A percentile compares a stretch with the other conserved stretches of the same genome.
Evolutionary conservation across 306 rosid genomes (phyloP).

Genomic region (Quercus alba): DNA sequence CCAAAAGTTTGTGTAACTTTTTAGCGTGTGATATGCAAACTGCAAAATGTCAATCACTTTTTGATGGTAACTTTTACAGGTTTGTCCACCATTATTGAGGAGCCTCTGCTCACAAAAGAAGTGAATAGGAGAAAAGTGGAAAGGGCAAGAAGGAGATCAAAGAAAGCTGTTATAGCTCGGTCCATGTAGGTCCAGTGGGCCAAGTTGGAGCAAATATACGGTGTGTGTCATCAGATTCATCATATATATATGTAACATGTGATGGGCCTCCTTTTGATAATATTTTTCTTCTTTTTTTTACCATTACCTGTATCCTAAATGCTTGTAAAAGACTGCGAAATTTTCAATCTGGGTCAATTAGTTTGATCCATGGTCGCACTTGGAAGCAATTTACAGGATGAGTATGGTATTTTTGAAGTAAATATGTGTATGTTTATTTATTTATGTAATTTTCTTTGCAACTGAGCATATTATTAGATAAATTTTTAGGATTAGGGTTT

Average conservation of each 20-base stretch:
- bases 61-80: conserved; percentile 41
- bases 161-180: conserved; percentile 19
- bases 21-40: conserved; percentile 1
- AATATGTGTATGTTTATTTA: no score
- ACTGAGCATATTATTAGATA: no score
- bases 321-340: not conserved
- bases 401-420: no score
- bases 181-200: conserved; percentile 15
- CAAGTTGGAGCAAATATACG: not conserved
- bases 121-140: conserved; percentile 45
- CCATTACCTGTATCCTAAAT: not conserved
- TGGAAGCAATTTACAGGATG: no score
- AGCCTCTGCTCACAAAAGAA: conserved; percentile 41
- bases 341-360: not conserved
- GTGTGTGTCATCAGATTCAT: conserved; percentile 1
- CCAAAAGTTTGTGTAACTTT: conserved; percentile 1
- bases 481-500: no score
- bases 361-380: not conserved
- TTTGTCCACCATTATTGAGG: conserved; percentile 51
- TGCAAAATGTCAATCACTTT: conserved; percentile 23
- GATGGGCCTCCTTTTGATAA: not conserved
- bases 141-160: conserved; percentile 44
- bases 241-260: not conserved
- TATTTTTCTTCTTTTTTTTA: not conserved
- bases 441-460: no score